These are phyloP conservation scores for Paramecium tetraurelia DNA, from an alignment of 73 alveolate species.

Conservation along the genomic window DNA sequence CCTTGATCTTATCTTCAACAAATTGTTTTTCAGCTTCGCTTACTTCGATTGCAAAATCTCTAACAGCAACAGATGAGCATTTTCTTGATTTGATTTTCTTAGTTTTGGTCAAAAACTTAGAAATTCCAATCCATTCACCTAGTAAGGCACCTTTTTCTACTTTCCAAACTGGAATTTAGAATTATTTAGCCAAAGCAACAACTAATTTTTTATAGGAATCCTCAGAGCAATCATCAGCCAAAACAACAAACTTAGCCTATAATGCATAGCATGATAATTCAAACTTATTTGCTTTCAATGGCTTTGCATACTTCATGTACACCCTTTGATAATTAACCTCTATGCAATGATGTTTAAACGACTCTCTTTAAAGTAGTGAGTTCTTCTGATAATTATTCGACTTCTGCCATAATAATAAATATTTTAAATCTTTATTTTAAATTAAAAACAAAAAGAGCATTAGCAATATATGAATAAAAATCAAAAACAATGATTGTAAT, in stretches of 20 bases:
- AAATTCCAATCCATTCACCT: constrained; percentile 53
- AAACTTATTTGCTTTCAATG: constrained; percentile 33
- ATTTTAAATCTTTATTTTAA: background rate
- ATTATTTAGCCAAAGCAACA: constrained; percentile 49
- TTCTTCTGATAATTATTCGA: constrained; percentile 30
- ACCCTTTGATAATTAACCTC: constrained; percentile 41
- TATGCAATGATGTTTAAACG: constrained; percentile 34
- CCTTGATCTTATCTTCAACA: constrained; percentile 18
- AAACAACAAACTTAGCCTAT: constrained; percentile 48
- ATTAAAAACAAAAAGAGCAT: background rate
- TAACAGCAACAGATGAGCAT: constrained; percentile 46
- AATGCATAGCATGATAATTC: background rate
- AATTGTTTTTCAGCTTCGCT: constrained; percentile 33
- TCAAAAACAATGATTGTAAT: background rate
- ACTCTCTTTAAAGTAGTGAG: constrained; percentile 23
- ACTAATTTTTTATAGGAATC: constrained; percentile 17
- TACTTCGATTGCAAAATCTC: constrained; percentile 34
- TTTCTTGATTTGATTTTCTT: constrained; percentile 44
- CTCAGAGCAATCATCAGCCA: constrained; percentile 33
- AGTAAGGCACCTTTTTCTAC: constrained; percentile 26
- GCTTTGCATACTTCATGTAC: constrained; percentile 58
- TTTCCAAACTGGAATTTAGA: constrained; percentile 35
- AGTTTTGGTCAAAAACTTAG: constrained; percentile 26
- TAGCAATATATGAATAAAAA: background rate
- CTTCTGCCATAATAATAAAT: constrained; percentile 22